Conservation (phyloP, 2,329 filamentous ascomycete genomes). For the Aspergillus calidoustus region DNA sequence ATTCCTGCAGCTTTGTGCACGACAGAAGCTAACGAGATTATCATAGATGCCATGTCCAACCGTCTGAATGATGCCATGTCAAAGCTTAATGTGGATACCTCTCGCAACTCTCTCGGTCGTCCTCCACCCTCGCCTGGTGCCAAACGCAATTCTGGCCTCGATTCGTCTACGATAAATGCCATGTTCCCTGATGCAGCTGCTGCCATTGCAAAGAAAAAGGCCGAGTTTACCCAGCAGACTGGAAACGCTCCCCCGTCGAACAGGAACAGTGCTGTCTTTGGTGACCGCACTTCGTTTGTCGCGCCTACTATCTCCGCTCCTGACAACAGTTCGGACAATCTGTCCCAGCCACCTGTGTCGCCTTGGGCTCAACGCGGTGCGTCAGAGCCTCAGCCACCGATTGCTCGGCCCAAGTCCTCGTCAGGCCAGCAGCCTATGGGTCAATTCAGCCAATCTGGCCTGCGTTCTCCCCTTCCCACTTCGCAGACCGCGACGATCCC, state of each 20-base stretch:
- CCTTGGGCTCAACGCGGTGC: slow-evolving; percentile 71
- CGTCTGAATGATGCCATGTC: slow-evolving; percentile 95
- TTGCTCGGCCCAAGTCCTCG: slow-evolving; percentile 74
- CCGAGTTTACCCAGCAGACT: slow-evolving; percentile 94
- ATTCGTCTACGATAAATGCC: slow-evolving; percentile 90
- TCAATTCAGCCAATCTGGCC: slow-evolving; percentile 82
- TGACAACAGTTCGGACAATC: slow-evolving; percentile 63
- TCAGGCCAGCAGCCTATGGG: slow-evolving; percentile 83
- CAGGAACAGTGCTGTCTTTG: slow-evolving; percentile 83
- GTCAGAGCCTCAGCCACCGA: slow-evolving; percentile 56
- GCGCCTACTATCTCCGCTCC: slow-evolving; percentile 76
- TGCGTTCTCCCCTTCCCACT: slow-evolving; percentile 82
- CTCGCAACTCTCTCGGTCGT: slow-evolving; percentile 83
- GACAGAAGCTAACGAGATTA: slow-evolving; percentile 21
- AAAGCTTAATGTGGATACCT: slow-evolving; percentile 85
- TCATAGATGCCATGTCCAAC: slow-evolving; percentile 90
- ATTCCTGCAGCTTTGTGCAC: neutral
- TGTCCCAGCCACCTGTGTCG: slow-evolving; percentile 71
- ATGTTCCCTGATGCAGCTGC: slow-evolving; percentile 99
- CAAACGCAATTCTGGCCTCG: slow-evolving; percentile 94
- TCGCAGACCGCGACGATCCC: slow-evolving; percentile 84
- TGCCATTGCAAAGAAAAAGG: slow-evolving; percentile 98
- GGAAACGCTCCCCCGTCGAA: slow-evolving; percentile 89
- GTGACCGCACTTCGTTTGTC: slow-evolving; percentile 74
- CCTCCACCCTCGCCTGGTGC: slow-evolving; percentile 76